Evolutionary conservation across 169 alveolate genomes (phyloP), one percentile per base, ranked within the genome.

Genomic region (Babesia bigemina): DNA sequence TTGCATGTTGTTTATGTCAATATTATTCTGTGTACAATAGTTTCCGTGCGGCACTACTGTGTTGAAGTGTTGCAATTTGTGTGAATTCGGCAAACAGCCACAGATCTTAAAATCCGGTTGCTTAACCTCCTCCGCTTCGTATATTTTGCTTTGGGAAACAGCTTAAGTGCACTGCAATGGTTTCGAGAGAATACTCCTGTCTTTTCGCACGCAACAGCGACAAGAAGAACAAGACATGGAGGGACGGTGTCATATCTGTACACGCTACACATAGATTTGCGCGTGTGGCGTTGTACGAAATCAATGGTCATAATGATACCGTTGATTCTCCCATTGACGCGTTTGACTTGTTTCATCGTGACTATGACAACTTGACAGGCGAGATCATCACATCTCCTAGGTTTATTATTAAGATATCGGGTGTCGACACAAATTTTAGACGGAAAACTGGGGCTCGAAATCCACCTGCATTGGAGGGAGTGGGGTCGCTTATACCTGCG

Each of bases 201-300:
- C 58, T 65, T 50, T 79, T 52, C 76, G 53, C 87, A n/a, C 52
- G 73, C 24, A 69, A 79, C 77, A 21, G 24, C 29, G 61, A 62
- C 33, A 60, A 47, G 50, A 79, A 79, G 52, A 22, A 42, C 44
- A 79, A 79, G 50, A 72, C 53, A 53, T 79, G 87, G 87, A 24
- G 74, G n/a, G 73, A 69, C 49, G 87, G 87, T 6, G 45, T 79
- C 13, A 14, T 71, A 14, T 33, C 14, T 42, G 87, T 73, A 7
- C 63, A 70, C 14, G 77, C 45, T 17, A 79, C 77, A 21, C 76
- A 59, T 12, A 63, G 83, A n/a, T 70, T 70, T 39, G 74, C 63
- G 12, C 49, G 70, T 13, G 57, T 79, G 6, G 0, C 77, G 14
- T 24, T 79, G n/a, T 79, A 79, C 33, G 87, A 79, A 78, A 45